Conservation (phyloP, 2,329 filamentous ascomycete species). For the Endothia cerciana region DNA sequence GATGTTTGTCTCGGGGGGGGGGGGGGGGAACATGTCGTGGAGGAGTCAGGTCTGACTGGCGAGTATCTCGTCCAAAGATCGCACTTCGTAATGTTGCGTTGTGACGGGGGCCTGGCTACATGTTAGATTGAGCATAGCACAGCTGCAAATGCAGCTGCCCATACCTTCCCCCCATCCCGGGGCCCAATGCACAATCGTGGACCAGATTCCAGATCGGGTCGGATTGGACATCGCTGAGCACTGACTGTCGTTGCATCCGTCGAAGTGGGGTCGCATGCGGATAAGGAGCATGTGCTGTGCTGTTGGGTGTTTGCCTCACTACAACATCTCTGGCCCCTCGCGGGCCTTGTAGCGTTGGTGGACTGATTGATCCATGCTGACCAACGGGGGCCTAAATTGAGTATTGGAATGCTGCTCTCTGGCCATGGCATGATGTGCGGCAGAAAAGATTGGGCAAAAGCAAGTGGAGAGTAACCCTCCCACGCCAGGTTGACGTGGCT, state of each 20-base stretch:
- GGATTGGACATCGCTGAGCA: slow-evolving; percentile 18
- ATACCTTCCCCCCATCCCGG: slow-evolving; percentile 14
- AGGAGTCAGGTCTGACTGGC: slow-evolving; percentile 9
- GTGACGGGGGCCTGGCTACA: slow-evolving; percentile 14
- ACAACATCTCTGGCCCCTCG: slow-evolving; percentile 4
- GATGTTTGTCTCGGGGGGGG: slow-evolving; percentile 24
- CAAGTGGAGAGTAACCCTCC: background rate
- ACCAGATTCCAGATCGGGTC: slow-evolving; percentile 15
- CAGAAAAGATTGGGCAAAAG: slow-evolving; percentile 13
- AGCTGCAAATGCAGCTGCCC: slow-evolving; percentile 23
- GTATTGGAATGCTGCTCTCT: background rate
- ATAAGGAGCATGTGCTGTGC: slow-evolving; percentile 10
- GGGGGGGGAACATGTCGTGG: slow-evolving; percentile 17
- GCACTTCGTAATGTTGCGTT: slow-evolving; percentile 11
- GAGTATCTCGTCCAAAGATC: slow-evolving; percentile 25
- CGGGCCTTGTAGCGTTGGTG: background rate
- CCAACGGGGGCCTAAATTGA: slow-evolving; percentile 14
- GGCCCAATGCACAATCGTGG: slow-evolving; percentile 20
- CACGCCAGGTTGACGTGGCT: slow-evolving; percentile 15
- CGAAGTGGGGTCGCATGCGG: slow-evolving; percentile 8
- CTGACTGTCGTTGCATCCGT: slow-evolving; percentile 26
- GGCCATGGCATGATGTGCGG: background rate
- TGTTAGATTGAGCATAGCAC: slow-evolving; percentile 17
- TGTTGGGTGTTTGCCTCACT: slow-evolving; percentile 16
- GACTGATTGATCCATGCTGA: slow-evolving; percentile 15